Evolutionary conservation across 2,329 filamentous ascomycete genomes (phyloP).

Genomic region (Stemphylium vesicarium): DNA sequence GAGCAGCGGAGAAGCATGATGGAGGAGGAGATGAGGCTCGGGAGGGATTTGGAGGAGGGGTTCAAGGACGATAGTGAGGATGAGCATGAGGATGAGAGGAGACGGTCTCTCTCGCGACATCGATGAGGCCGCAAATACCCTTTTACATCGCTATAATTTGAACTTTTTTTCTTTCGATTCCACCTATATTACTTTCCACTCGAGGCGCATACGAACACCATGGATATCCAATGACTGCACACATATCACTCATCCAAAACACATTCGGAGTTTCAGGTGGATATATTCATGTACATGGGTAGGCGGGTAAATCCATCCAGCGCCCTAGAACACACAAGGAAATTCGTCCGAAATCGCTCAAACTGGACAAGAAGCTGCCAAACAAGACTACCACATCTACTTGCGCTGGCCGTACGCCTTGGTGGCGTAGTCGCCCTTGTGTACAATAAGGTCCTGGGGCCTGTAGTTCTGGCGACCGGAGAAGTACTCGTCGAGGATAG

Average conservation of each 20-base stretch:
- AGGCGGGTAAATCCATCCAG: constrained; percentile 24
- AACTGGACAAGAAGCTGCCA: constrained; percentile 7
- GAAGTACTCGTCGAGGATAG: constrained; percentile 91
- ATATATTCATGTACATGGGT: constrained; percentile 34
- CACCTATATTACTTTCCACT: too few species aligned
- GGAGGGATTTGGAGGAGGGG: constrained; percentile 78
- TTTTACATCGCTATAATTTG: background rate
- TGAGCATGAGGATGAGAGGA: constrained; percentile 50
- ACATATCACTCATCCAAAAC: background rate
- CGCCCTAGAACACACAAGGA: constrained; percentile 19
- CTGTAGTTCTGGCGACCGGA: constrained; percentile 85
- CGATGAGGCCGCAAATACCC: constrained; percentile 4
- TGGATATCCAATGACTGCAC: background rate
- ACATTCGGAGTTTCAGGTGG: constrained; percentile 18
- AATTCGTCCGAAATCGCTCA: constrained; percentile 28
- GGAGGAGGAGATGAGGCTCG: constrained; percentile 68
- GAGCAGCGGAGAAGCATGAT: constrained; percentile 49
- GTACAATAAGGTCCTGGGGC: constrained; percentile 88
- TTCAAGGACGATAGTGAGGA: constrained; percentile 77
- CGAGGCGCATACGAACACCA: too few species aligned
- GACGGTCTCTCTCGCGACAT: constrained; percentile 26
- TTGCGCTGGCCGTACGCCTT: constrained; percentile 85
- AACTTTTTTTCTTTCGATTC: background rate
- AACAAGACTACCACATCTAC: constrained; percentile 49
- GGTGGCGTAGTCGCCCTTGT: constrained; percentile 90